Evolutionary conservation across 164 flowering plant species (phyloP), one percentile per base, ranked within the genome.

Genomic region (Sextonia rubra): DNA sequence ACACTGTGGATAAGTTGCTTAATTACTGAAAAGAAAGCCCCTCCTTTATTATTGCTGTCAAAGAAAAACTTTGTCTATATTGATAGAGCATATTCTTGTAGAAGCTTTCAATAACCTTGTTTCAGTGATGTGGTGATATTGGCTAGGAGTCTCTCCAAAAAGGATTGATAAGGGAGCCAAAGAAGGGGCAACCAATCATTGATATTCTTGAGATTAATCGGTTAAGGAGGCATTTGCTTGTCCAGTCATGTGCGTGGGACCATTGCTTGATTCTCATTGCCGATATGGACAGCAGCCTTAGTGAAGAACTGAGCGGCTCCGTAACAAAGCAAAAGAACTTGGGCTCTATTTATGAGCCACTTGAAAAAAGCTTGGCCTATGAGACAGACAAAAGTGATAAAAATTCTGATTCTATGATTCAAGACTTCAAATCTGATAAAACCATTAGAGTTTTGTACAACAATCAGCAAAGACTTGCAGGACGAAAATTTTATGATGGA

Each of bases 191-290:
- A 79, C 91, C 91, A 63, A 60, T 76, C 26, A 66, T 87, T 79
- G 98, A 96, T 84, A 85, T 96, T 82, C 88, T 96, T 69, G 97
- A 96, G 79, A 80, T 96, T 22, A 89, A 92, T 81, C 81, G 92
- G 9, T 68, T 93, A 37, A 82, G 90, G 69, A 87, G 98, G 77
- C 90, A 92, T 76, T 81, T 96, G 73, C 85, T 96, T 29, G 80
- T 88, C 77, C 94, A 89, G 68, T 88, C 97, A 69, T 90, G 86
- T 73, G 70, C 87, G 77, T 93, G 99, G 99, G 98, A 96, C 79
- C 89, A 84, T 25, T 87, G 91, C 68, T 86, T 96, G 65, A 64
- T 88, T 25, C 73, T 79, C 82, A 90, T 89, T 71, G 85, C 92
- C 47, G 79, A 64, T 79, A 70, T 80, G 71, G 86, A 78, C 32